A percentile compares a stretch with the other conserved stretches of the same genome.
Evolutionary conservation across 306 rosid genomes (phyloP).

Genomic region (Pterocarpus macrocarpus): DNA sequence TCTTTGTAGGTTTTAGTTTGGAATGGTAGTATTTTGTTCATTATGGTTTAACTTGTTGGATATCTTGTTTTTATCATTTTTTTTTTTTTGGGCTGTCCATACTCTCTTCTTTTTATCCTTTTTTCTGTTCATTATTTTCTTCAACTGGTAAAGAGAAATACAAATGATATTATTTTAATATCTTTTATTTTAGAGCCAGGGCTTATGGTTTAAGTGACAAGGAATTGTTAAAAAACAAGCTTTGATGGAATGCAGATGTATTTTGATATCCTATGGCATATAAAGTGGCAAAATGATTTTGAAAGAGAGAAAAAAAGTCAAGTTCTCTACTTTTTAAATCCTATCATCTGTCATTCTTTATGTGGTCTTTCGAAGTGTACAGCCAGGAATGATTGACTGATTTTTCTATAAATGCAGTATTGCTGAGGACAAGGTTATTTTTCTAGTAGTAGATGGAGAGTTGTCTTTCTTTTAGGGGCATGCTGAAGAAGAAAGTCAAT

Average conservation of each 20-base stretch:
- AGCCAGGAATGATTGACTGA: slow-evolving; percentile 32
- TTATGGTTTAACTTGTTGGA: too few relatives aligned
- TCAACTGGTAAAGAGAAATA: not conserved
- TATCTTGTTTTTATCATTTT: too few relatives aligned
- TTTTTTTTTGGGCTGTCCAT: too few relatives aligned
- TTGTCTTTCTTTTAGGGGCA: slow-evolving; percentile 90
- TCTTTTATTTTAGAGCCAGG: not conserved
- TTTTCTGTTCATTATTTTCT: not conserved
- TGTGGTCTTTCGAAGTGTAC: not conserved
- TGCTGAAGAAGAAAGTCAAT: slow-evolving; percentile 94
- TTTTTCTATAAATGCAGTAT: slow-evolving; percentile 71
- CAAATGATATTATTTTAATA: not conserved
- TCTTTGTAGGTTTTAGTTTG: too few relatives aligned
- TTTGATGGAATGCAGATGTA: slow-evolving; percentile 20
- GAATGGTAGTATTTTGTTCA: too few relatives aligned
- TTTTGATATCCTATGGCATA: slow-evolving; percentile 24
- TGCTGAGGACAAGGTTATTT: slow-evolving; percentile 98
- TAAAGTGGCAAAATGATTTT: slow-evolving; percentile 32
- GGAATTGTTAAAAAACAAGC: slow-evolving; percentile 31
- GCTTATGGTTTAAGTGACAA: not conserved
- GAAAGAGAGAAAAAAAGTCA: not conserved
- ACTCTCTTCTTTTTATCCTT: not conserved
- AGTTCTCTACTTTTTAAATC: slow-evolving; percentile 27
- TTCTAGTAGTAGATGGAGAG: slow-evolving; percentile 96
- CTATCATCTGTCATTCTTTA: slow-evolving; percentile 12